Percentiles rank a stretch among this genome's conserved stretches.
These are phyloP conservation scores for Botrytis squamosa DNA, from an alignment of 2,329 filamentous ascomycete species.

Conservation along the genomic window DNA sequence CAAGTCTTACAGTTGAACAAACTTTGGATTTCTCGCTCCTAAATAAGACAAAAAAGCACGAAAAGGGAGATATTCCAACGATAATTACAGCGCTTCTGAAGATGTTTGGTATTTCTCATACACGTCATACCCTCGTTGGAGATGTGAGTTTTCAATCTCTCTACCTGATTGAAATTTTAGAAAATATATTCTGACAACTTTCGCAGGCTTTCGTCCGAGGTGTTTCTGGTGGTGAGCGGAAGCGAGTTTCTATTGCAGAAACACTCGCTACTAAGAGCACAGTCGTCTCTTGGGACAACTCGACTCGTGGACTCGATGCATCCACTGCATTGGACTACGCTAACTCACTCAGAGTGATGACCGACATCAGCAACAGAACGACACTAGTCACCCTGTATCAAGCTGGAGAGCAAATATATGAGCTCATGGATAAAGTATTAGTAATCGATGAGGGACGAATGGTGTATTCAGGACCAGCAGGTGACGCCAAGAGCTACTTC, in stretches of 20 bases:
- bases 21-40: slow-evolving; percentile 72
- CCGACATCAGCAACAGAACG: slow-evolving; percentile 70
- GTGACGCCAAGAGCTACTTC: slow-evolving; percentile 64
- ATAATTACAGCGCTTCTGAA: slow-evolving; percentile 69
- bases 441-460: slow-evolving; percentile 72
- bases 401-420: slow-evolving; percentile 67
- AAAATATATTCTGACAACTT: slow-evolving; percentile 13
- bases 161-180: slow-evolving; percentile 36
- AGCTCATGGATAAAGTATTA: slow-evolving; percentile 77
- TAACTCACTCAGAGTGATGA: slow-evolving; percentile 68
- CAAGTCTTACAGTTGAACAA: slow-evolving; percentile 72
- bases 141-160: slow-evolving; percentile 50
- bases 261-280: slow-evolving; percentile 71
- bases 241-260: slow-evolving; percentile 77
- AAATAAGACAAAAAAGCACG: slow-evolving; percentile 71
- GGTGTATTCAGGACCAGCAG: slow-evolving; percentile 63
- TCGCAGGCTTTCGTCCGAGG: slow-evolving; percentile 55
- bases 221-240: slow-evolving; percentile 77
- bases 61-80: slow-evolving; percentile 61
- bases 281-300: slow-evolving; percentile 78
- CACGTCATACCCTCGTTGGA: slow-evolving; percentile 72
- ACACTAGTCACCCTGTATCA: slow-evolving; percentile 69
- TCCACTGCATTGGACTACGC: slow-evolving; percentile 78
- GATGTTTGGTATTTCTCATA: slow-evolving; percentile 78
- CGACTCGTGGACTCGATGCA: slow-evolving; percentile 75